Percentiles rank a stretch among this genome's conserved stretches.
Evolutionary conservation across 768 basidiomycete genomes (phyloP).

Genomic region (Chalciporus chontae): DNA sequence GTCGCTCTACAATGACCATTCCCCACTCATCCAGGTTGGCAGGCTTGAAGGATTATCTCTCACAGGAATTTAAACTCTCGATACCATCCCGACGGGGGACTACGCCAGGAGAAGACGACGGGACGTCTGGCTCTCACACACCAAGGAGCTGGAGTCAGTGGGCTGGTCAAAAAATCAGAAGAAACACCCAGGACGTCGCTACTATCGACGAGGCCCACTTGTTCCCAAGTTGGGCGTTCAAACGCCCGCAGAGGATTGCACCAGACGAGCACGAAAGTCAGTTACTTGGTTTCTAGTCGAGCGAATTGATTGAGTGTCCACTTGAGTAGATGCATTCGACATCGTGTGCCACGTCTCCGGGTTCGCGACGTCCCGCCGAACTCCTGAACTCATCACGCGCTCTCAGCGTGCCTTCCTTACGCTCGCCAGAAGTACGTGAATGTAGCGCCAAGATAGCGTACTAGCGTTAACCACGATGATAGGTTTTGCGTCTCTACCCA

Average conservation of each 20-base stretch:
- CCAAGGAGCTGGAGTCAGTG: conserved; percentile 56
- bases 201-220: conserved; percentile 48
- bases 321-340: conserved; percentile 52
- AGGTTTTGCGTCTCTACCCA: conserved; percentile 78
- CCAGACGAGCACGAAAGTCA: conserved; percentile 27
- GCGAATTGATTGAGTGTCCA: neutral
- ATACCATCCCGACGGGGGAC: conserved; percentile 16
- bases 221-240: conserved; percentile 82
- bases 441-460: neutral
- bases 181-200: conserved; percentile 20
- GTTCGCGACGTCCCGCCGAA: conserved; percentile 60
- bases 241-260: conserved; percentile 37
- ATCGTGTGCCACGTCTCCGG: conserved; percentile 76
- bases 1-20: conserved; percentile 20
- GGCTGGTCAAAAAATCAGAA: conserved; percentile 56
- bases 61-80: conserved; percentile 37
- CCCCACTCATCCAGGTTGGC: conserved; percentile 33
- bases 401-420: conserved; percentile 74
- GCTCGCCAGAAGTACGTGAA: conserved; percentile 64
- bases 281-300: neutral
- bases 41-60: conserved; percentile 49
- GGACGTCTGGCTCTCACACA: conserved; percentile 19
- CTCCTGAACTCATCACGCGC: conserved; percentile 60
- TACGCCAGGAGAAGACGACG: conserved; percentile 19
- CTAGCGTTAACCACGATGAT: conserved; percentile 2